Base-by-base conservation (phyloP, 148 eudicot genomes). In the Agrostemma githago region DNA sequence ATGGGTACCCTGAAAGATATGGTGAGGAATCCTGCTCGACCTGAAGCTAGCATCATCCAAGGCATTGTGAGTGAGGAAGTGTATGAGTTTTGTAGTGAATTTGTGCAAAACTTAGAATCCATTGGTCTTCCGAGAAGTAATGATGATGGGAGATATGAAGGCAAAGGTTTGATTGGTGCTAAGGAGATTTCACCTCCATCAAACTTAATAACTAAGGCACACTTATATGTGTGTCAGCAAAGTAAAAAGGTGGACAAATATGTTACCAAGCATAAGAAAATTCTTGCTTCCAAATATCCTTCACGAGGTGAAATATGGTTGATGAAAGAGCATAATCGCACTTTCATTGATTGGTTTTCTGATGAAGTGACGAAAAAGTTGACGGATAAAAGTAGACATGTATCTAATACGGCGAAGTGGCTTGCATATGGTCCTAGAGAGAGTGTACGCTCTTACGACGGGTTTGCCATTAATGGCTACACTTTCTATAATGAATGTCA, bases 311-410 rank as follows among this genome's bases (percentile, higher is more conserved):
- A 38, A 37, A 39, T n/a, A 26, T 56, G 20, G 34, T 6, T 71
- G 34, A 71, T 57, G 62, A 39, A 56, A 4, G 74, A 71, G 19
- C 65, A 72, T 59, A 72, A 72, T 19, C 74, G 17, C 34, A 58
- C 66, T 12, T 72, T 72, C 14, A 17, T 60, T 40, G 66, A 60
- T 0, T 72, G 75, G 56, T 72, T 72, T 72, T 12, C 19, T 39
- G 20, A 60, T n/a, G 39, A 16, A 8, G 66, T 72, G 2, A 72
- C 60, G n/a, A 4, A 15, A 59, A 38, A 72, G 2, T 14, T 17
- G 62, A 8, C 34, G 11, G 5, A n/a, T 17, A 41, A 2, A 8
- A n/a, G 19, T 4, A 12, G 17, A 17, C 37, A 39, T 17, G 38
- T 72, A 3, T 59, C 66, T 15, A 20, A 60, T 42, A 60, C 75